Percentiles rank a stretch among this genome's conserved stretches.
These are phyloP conservation scores for Aspergillus sp. DNA, from an alignment of 2,329 filamentous ascomycete species.

Conservation along the genomic window DNA sequence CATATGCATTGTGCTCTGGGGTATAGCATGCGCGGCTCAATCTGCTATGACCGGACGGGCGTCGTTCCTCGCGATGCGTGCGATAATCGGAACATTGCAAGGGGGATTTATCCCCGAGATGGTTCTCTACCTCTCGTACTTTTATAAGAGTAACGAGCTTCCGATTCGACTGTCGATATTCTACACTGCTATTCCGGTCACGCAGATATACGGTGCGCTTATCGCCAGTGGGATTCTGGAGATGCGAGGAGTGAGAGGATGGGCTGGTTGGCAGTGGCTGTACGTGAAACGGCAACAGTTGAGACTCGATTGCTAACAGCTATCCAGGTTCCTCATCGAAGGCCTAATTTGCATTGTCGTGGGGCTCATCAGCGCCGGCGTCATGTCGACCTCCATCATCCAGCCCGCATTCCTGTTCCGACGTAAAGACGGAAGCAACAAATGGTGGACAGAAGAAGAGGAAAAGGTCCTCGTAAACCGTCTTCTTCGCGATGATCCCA, in stretches of 20 bases:
- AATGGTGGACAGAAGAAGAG: slow-evolving; percentile 8
- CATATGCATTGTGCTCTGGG: slow-evolving; percentile 11
- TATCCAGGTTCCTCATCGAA: slow-evolving; percentile 51
- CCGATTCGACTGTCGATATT: slow-evolving; percentile 54
- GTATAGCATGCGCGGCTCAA: slow-evolving; percentile 35
- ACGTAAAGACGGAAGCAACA: slow-evolving; percentile 6
- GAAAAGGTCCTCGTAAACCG: slow-evolving; percentile 61
- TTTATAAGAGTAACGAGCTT: slow-evolving; percentile 66
- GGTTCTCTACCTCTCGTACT: slow-evolving; percentile 58
- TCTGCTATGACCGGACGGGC: slow-evolving; percentile 28
- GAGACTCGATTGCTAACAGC: not conserved
- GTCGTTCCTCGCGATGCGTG: slow-evolving; percentile 6
- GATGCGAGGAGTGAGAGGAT: slow-evolving; percentile 28
- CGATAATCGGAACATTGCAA: slow-evolving; percentile 6
- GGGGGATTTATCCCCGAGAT: slow-evolving; percentile 49
- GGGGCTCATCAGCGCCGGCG: slow-evolving; percentile 52
- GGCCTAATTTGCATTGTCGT: slow-evolving; percentile 46
- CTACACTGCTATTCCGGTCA: slow-evolving; percentile 58
- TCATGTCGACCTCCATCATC: slow-evolving; percentile 53
- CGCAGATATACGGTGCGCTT: slow-evolving; percentile 31
- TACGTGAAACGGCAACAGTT: not conserved
- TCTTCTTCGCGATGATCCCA: slow-evolving; percentile 53
- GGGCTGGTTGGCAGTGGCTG: slow-evolving; percentile 47
- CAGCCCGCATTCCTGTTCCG: slow-evolving; percentile 28
- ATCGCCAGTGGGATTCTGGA: slow-evolving; percentile 33